phyloP scores from a whole-genome alignment of 345 rosid species.

The Citrus maxima region DNA sequence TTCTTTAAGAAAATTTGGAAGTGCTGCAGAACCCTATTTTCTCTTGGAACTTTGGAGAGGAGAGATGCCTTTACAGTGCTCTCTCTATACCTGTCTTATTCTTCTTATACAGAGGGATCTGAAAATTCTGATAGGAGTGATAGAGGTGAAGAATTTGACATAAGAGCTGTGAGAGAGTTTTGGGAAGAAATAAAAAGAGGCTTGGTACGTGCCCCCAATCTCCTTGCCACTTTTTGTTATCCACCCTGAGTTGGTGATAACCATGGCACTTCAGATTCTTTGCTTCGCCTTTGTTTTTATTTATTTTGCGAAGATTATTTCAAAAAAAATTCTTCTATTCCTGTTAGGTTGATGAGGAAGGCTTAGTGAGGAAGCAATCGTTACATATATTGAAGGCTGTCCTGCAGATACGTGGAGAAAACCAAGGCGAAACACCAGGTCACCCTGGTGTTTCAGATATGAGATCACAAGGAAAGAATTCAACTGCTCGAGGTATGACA shows the following conservation, averaged over 20 bases:
- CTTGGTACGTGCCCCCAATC: slow-evolving; percentile 50
- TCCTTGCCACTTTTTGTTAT: slow-evolving; percentile 14
- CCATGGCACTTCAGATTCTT: slow-evolving; percentile 7
- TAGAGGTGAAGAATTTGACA: slow-evolving; percentile 49
- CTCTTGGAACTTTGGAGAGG: slow-evolving; percentile 75
- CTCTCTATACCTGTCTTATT: slow-evolving; percentile 59
- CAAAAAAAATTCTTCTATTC: neutral
- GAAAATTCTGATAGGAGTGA: slow-evolving; percentile 27
- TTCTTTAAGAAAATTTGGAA: slow-evolving; percentile 70
- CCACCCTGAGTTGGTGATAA: slow-evolving; percentile 12
- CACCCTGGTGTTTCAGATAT: slow-evolving; percentile 28
- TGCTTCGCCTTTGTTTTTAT: neutral
- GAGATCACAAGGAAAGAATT: slow-evolving; percentile 34
- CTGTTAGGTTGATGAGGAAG: slow-evolving; percentile 72
- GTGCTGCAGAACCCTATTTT: slow-evolving; percentile 74
- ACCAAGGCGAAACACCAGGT: too few relatives aligned
- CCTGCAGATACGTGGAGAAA: slow-evolving; percentile 40
- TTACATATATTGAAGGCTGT: slow-evolving; percentile 66
- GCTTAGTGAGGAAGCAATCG: slow-evolving; percentile 87
- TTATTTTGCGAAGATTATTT: neutral
- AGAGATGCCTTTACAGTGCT: slow-evolving; percentile 81
- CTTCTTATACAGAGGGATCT: slow-evolving; percentile 30
- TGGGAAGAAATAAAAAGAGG: slow-evolving; percentile 92
- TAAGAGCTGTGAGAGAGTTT: slow-evolving; percentile 61
- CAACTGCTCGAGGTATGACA: slow-evolving; percentile 49